phyloP scores from a whole-genome alignment of 2,329 filamentous ascomycete species.

The Microsporum ferrugineum region DNA sequence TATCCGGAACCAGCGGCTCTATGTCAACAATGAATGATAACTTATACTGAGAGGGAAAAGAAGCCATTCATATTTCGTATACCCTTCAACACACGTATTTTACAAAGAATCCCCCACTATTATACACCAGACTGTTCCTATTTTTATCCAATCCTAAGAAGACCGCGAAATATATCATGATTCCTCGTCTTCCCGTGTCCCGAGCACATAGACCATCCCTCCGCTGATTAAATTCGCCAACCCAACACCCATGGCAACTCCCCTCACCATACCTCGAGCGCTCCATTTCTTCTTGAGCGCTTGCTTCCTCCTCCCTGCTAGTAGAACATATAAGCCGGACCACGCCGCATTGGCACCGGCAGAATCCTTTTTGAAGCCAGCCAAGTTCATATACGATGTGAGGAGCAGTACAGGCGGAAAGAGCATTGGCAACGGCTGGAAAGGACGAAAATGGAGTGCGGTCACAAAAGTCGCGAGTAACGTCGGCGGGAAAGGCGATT shows the following conservation, averaged over 20 bases:
- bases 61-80: background rate
- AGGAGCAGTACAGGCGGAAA: slow-evolving; percentile 57
- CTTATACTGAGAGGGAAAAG: background rate
- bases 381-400: slow-evolving; percentile 54
- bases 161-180: slow-evolving; percentile 15
- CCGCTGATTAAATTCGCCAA: slow-evolving; percentile 37
- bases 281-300: slow-evolving; percentile 36
- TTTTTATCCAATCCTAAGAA: background rate
- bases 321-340: slow-evolving; percentile 53
- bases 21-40: slow-evolving; percentile 13
- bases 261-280: slow-evolving; percentile 35
- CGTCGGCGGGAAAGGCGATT: slow-evolving; percentile 53
- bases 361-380: slow-evolving; percentile 50
- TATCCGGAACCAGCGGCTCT: slow-evolving; percentile 24
- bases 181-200: slow-evolving; percentile 32
- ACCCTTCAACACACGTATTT: background rate
- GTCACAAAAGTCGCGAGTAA: slow-evolving; percentile 55
- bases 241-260: slow-evolving; percentile 36
- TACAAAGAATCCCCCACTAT: background rate
- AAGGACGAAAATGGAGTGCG: slow-evolving; percentile 55
- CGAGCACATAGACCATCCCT: slow-evolving; percentile 37
- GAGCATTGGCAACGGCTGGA: slow-evolving; percentile 54
- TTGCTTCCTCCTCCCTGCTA: slow-evolving; percentile 48
- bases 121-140: background rate
- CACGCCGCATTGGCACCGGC: slow-evolving; percentile 54